phyloP scores from a whole-genome alignment of 2,329 filamentous ascomycete genomes.

The Didymella segeticola region DNA sequence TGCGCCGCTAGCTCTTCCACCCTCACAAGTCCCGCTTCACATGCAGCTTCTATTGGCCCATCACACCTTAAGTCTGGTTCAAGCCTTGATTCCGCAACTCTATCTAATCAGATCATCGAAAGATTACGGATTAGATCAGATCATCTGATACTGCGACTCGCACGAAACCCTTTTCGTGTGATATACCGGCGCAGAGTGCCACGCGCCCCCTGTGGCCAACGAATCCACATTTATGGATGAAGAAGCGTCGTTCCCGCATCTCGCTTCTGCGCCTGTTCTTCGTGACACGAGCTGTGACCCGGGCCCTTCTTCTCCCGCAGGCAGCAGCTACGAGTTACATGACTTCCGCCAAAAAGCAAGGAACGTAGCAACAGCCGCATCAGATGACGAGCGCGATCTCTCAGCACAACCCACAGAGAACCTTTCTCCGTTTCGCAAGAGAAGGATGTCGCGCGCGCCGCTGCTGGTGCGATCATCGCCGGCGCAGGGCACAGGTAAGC shows the following conservation, averaged over 20 bases:
- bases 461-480: slow-evolving; percentile 67
- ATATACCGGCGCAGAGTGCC: slow-evolving; percentile 27
- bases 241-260: slow-evolving; percentile 22
- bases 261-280: slow-evolving; percentile 28
- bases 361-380: slow-evolving; percentile 33
- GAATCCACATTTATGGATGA: slow-evolving; percentile 36
- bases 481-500: slow-evolving; percentile 60
- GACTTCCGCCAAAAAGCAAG: slow-evolving; percentile 36
- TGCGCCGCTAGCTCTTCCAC: slow-evolving; percentile 10
- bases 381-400: slow-evolving; percentile 38
- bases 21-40: background rate
- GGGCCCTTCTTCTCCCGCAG: slow-evolving; percentile 25
- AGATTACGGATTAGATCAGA: slow-evolving; percentile 31
- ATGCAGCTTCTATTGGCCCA: slow-evolving; percentile 11
- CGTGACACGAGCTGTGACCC: slow-evolving; percentile 31
- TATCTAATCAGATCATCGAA: slow-evolving; percentile 38
- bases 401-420: slow-evolving; percentile 20
- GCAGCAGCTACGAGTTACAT: slow-evolving; percentile 42
- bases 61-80: background rate
- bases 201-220: slow-evolving; percentile 27
- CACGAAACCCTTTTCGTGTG: slow-evolving; percentile 32
- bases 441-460: slow-evolving; percentile 59
- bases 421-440: slow-evolving; percentile 25
- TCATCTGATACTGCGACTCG: slow-evolving; percentile 30
- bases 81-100: slow-evolving; percentile 8